phyloP scores from a whole-genome alignment of 129 eudicot species.

The Scalesia atractyloides region DNA sequence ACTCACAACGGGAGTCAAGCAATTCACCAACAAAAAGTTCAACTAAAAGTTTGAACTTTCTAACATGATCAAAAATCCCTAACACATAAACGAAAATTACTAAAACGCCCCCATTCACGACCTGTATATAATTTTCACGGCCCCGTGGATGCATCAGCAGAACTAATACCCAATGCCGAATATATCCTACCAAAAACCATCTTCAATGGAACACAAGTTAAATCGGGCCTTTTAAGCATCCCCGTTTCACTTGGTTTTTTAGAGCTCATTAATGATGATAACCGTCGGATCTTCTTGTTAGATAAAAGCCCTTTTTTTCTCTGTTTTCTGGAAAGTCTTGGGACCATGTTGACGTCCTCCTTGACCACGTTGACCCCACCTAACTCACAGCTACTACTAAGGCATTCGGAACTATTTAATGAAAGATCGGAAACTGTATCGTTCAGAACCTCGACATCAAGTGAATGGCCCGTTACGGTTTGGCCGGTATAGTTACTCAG shows the following conservation, averaged over 20 bases:
- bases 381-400: conserved; percentile 57
- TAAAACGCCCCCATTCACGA: not conserved
- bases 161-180: conserved; percentile 56
- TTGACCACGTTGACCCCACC: conserved; percentile 30
- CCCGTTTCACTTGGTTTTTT: conserved; percentile 34
- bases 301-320: conserved; percentile 48
- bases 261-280: conserved; percentile 67
- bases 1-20: conserved; percentile 23
- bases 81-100: not conserved
- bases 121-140: conserved; percentile 2
- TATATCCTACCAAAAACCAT: conserved; percentile 80
- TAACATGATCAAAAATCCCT: conserved; percentile 43
- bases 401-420: conserved; percentile 38
- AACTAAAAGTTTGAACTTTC: conserved; percentile 16
- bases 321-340: conserved; percentile 34
- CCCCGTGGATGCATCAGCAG: conserved; percentile 1
- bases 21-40: not conserved
- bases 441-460: conserved; percentile 58
- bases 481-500: conserved; percentile 61
- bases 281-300: conserved; percentile 58
- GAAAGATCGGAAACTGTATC: conserved; percentile 50
- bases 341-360: not conserved
- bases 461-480: conserved; percentile 65
- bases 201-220: conserved; percentile 76
- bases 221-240: conserved; percentile 51